phyloP scores from a whole-genome alignment of 2,329 filamentous ascomycete genomes.

The Dactylella cylindrospora region DNA sequence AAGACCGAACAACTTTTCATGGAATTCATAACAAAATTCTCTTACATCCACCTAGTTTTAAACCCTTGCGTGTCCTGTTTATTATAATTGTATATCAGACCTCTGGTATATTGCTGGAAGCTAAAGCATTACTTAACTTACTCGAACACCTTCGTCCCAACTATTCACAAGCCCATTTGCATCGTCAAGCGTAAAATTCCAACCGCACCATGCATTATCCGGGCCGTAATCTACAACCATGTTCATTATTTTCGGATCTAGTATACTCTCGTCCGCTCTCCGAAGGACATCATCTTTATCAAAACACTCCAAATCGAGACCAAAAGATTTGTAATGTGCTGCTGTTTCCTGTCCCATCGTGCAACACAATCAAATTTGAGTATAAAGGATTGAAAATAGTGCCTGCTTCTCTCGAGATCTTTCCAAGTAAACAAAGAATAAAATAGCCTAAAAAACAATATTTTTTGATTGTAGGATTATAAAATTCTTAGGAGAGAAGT shows the following conservation, averaged over 20 bases:
- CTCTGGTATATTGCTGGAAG: not conserved
- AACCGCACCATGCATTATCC: slow-evolving; percentile 9
- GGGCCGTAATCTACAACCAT: slow-evolving; percentile 8
- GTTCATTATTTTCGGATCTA: not conserved
- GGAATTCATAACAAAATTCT: too few species aligned
- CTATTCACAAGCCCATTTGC: not conserved
- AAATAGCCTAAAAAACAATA: too few species aligned
- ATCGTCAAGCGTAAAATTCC: slow-evolving; percentile 4
- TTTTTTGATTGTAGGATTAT: too few species aligned
- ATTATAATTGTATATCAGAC: not conserved
- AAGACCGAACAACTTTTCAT: too few species aligned
- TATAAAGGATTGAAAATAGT: not conserved
- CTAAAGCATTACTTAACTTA: not conserved
- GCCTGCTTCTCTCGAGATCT: too few species aligned
- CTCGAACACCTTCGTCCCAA: not conserved
- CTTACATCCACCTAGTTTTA: slow-evolving; percentile 12
- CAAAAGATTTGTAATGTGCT: slow-evolving; percentile 3
- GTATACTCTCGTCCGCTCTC: slow-evolving; percentile 1
- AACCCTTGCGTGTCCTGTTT: not conserved
- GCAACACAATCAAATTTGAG: not conserved
- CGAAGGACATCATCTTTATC: not conserved
- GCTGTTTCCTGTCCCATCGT: not conserved
- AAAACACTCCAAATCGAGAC: slow-evolving; percentile 1
- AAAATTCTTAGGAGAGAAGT: too few species aligned
- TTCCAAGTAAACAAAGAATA: too few species aligned